Evolutionary conservation across 176 grass and related monocot genomes (phyloP).

Genomic region (Lolium rigidum): DNA sequence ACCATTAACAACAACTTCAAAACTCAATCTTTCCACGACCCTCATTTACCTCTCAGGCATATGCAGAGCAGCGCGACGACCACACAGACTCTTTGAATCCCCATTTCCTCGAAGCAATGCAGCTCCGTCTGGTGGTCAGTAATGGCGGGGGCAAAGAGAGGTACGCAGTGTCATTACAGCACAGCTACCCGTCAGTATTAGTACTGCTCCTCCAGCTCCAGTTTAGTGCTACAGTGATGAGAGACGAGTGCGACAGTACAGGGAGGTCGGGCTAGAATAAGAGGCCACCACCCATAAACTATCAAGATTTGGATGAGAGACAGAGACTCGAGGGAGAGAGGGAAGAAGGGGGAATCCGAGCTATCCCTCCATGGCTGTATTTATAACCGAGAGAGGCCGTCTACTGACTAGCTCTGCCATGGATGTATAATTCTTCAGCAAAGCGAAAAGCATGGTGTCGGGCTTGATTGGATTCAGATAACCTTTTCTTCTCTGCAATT

Average conservation of each 20-base stretch:
- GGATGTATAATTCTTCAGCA: constrained; percentile 22
- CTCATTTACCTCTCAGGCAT: constrained; percentile 49
- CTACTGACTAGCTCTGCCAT: constrained; percentile 32
- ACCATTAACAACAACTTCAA: too few species aligned
- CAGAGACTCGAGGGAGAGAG: constrained; percentile 22
- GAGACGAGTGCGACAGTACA: constrained; percentile 35
- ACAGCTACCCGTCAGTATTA: constrained; percentile 20
- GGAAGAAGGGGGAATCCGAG: constrained; percentile 50
- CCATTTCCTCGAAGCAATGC: constrained; percentile 53
- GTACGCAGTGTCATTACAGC: constrained; percentile 46
- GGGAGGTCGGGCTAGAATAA: constrained; percentile 1
- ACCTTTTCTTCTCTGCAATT: constrained; percentile 37
- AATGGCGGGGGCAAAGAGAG: constrained; percentile 34
- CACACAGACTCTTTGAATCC: constrained; percentile 22
- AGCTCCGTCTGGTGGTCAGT: constrained; percentile 17
- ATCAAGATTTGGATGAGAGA: constrained; percentile 27
- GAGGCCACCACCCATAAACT: constrained; percentile 43
- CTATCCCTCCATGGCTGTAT: constrained; percentile 18
- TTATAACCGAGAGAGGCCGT: constrained; percentile 41
- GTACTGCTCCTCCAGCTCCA: not conserved
- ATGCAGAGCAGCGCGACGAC: constrained; percentile 18
- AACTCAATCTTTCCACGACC: not conserved
- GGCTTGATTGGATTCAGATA: constrained; percentile 49
- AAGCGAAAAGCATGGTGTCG: constrained; percentile 28
- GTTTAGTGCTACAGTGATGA: constrained; percentile 38